These are phyloP conservation scores for Aegilops bicornis DNA, from an alignment of 176 grass and related monocot genomes.

Conservation along the genomic window DNA sequence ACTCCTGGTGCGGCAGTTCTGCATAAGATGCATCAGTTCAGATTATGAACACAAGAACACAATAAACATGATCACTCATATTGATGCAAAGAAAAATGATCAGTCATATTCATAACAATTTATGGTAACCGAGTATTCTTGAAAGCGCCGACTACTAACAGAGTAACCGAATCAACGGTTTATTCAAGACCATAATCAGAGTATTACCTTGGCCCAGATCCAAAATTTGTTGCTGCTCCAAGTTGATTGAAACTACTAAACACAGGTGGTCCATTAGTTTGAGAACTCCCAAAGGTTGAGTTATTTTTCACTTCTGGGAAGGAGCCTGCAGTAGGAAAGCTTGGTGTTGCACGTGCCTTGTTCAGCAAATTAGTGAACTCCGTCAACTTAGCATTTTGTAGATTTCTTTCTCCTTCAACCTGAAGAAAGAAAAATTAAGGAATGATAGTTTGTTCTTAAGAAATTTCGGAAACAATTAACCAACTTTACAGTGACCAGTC, in stretches of 20 bases:
- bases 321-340: conserved; percentile 31
- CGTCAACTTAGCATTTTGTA: conserved; percentile 71
- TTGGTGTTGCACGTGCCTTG: conserved; percentile 39
- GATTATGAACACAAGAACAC: not conserved
- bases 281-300: conserved; percentile 41
- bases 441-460: conserved; percentile 16
- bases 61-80: conserved; percentile 10
- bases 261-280: conserved; percentile 56
- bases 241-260: conserved; percentile 91
- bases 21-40: conserved; percentile 9
- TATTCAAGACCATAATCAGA: conserved; percentile 10
- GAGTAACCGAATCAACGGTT: not conserved
- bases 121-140: not conserved
- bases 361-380: conserved; percentile 87
- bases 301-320: conserved; percentile 45
- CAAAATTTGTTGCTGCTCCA: conserved; percentile 48
- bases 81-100: not conserved
- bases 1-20: conserved; percentile 44
- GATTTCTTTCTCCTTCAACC: conserved; percentile 79
- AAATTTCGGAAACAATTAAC: not conserved
- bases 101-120: not conserved
- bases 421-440: conserved; percentile 36
- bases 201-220: conserved; percentile 44
- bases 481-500: conserved; percentile 6
- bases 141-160: not conserved